Conservation (phyloP, 495 filamentous ascomycete genomes). For the Pseudomonodictys pantanalensis region DNA sequence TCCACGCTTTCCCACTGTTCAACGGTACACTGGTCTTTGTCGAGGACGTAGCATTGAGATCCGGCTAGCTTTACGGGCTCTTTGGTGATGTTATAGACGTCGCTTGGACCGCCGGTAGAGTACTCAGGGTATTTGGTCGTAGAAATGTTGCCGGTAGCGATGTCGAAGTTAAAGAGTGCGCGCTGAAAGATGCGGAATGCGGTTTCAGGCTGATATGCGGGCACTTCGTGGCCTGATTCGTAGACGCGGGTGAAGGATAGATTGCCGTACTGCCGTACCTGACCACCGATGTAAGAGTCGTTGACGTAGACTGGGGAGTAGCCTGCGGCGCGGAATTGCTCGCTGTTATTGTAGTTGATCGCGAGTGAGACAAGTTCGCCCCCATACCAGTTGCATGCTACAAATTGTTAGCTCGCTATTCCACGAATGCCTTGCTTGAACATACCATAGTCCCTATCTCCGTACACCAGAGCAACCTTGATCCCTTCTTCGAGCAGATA, state of each 20-base stretch:
- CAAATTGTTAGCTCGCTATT: background rate
- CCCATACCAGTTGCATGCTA: conserved; percentile 62
- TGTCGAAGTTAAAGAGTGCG: conserved; percentile 51
- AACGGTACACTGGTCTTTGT: conserved; percentile 45
- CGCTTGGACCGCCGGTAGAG: conserved; percentile 48
- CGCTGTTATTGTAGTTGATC: conserved; percentile 36
- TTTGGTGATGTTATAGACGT: conserved; percentile 54
- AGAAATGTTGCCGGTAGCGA: conserved; percentile 54
- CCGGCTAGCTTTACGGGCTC: conserved; percentile 42
- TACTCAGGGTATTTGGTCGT: conserved; percentile 45
- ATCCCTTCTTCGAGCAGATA: conserved; percentile 51
- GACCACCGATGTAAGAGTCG: conserved; percentile 50
- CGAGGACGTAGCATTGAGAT: conserved; percentile 50
- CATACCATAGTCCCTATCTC: conserved; percentile 55
- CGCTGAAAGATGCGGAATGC: conserved; percentile 57
- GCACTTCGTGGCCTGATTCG: conserved; percentile 60
- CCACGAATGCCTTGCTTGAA: too few species aligned
- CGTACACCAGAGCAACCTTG: conserved; percentile 44
- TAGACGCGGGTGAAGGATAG: conserved; percentile 61
- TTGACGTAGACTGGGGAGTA: conserved; percentile 56
- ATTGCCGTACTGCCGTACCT: conserved; percentile 57
- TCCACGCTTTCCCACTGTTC: conserved; percentile 49
- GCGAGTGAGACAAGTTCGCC: conserved; percentile 43
- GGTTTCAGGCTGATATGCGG: conserved; percentile 57
- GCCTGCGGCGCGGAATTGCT: conserved; percentile 48